Evolutionary conservation across 345 rosid species (phyloP).

Genomic region (Sisymbrium altissimum): DNA sequence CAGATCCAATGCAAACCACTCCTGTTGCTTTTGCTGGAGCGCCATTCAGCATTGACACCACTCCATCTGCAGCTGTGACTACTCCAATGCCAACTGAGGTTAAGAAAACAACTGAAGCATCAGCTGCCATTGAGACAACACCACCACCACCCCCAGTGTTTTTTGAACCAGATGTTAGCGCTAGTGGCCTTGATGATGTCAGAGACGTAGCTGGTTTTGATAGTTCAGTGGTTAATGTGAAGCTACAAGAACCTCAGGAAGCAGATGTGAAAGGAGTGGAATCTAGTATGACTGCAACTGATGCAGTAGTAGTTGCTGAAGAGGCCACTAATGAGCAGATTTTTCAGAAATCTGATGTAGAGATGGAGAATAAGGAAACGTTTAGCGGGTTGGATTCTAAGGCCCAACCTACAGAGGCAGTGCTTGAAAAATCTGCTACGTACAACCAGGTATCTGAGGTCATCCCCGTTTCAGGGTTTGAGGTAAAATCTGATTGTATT

Average conservation of each 20-base stretch:
- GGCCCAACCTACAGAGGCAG: conserved; percentile 46
- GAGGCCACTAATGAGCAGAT: conserved; percentile 31
- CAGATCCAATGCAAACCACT: conserved; percentile 13
- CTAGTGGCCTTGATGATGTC: conserved; percentile 32
- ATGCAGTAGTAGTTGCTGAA: conserved; percentile 24
- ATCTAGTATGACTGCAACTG: conserved; percentile 7
- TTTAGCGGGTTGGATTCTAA: conserved; percentile 38
- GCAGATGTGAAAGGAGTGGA: conserved; percentile 6
- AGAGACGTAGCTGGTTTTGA: conserved; percentile 44
- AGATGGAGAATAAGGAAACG: conserved; percentile 34
- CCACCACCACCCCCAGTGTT: conserved; percentile 7
- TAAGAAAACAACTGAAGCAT: not conserved
- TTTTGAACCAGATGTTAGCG: conserved; percentile 5
- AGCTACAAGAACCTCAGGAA: not conserved
- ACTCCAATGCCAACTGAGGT: conserved; percentile 6
- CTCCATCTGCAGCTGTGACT: conserved; percentile 27
- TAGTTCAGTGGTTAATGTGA: conserved; percentile 34
- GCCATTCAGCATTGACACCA: conserved; percentile 20
- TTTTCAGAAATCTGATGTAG: conserved; percentile 30
- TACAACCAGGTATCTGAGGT: conserved; percentile 98
- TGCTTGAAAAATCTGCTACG: conserved; percentile 54
- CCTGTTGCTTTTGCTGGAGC: conserved; percentile 12
- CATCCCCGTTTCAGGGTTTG: conserved; percentile 91
- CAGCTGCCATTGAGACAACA: not conserved
- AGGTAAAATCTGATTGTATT: conserved; percentile 98